phyloP scores from a whole-genome alignment of 140 eudicot genomes.

The Stevia rebaudiana region DNA sequence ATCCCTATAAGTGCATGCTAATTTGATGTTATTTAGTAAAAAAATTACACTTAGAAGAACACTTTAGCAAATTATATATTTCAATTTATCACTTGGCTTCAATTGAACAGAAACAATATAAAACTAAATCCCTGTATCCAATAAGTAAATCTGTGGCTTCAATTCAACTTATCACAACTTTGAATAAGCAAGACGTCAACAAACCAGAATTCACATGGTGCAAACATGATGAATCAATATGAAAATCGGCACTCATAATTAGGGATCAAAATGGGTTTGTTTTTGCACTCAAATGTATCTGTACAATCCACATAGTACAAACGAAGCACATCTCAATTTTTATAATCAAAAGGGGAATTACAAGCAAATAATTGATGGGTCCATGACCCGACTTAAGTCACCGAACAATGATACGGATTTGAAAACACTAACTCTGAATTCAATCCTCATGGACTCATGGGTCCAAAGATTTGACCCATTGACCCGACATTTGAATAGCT shows the following conservation, averaged over 20 bases:
- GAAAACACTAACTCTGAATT: conserved; percentile 27
- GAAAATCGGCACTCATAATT: conserved; percentile 1
- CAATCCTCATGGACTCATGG: conserved; percentile 30
- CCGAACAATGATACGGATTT: conserved; percentile 32
- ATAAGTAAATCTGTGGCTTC: neutral
- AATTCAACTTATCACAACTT: neutral
- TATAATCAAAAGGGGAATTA: conserved; percentile 20
- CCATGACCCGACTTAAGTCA: conserved; percentile 33
- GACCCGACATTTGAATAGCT: conserved; percentile 26
- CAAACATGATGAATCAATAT: conserved; percentile 2
- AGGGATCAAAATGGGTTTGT: conserved; percentile 14
- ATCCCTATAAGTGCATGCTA: too few species aligned
- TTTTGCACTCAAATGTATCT: conserved; percentile 19
- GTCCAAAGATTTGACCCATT: conserved; percentile 36
- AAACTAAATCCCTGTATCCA: neutral
- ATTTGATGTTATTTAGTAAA: too few species aligned
- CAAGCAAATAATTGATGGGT: conserved; percentile 36
- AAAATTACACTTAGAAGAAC: neutral
- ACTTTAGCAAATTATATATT: neutral
- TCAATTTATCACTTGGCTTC: neutral
- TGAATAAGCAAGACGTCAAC: neutral
- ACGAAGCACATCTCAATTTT: conserved; percentile 23
- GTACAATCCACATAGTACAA: conserved; percentile 30
- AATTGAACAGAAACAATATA: neutral
- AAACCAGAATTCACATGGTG: conserved; percentile 4